Base-by-base conservation (phyloP, 2,329 filamentous ascomycete species). In the Beauveria rudraprayagi region DNA sequence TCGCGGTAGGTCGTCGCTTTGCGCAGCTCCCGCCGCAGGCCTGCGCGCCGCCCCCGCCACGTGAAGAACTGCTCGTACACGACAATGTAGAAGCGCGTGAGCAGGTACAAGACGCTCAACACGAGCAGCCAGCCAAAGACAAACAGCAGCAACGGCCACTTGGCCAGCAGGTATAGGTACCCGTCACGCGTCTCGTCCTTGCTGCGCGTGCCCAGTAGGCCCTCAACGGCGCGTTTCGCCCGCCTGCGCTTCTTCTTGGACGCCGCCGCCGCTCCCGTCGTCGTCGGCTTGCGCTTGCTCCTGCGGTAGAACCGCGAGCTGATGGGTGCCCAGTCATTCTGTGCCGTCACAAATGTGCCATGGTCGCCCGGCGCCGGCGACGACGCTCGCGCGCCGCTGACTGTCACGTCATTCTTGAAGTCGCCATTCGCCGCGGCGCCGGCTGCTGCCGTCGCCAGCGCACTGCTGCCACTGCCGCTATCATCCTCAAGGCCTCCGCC, bases 161-260 rank as follows among this genome's bases (percentile, higher is more conserved):
- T 97, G 56, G 96, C 79, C 50, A 99, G 72, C 1, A 84, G 85
- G 73, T 99, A 99, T 11, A 96, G 81, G 70, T 94, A 91, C 22
- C 94, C 94, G 76, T 99, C 94, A 66, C 94, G 82, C 2, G 93
- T 97, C 78, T 99, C 94, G 71, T 99, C 94, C 69, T 86, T 90
- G 65, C 84, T 88, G 62, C 89, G 80, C 22, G 80, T 80, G 34
- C 83, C 81, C 7, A 80, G 66, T 2, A 79, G 68, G 1, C 73
- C 73, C 48, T 76, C 70, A 6, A 72, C 73, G 0, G 71, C 69
- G 34, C 77, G 79, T 62, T 68, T 69, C 41, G 67, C 71, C 43
- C 77, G 77, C 56, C 66, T 63, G 53, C 62, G 67, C 63, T 58
- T 68, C 60, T 63, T 68, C 10, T 14, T 56, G 6, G 17, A 44